Percentiles rank a stretch among this genome's conserved stretches.
These are phyloP conservation scores for Exophiala sp. DNA, from an alignment of 2,329 filamentous ascomycete species.

Conservation along the genomic window DNA sequence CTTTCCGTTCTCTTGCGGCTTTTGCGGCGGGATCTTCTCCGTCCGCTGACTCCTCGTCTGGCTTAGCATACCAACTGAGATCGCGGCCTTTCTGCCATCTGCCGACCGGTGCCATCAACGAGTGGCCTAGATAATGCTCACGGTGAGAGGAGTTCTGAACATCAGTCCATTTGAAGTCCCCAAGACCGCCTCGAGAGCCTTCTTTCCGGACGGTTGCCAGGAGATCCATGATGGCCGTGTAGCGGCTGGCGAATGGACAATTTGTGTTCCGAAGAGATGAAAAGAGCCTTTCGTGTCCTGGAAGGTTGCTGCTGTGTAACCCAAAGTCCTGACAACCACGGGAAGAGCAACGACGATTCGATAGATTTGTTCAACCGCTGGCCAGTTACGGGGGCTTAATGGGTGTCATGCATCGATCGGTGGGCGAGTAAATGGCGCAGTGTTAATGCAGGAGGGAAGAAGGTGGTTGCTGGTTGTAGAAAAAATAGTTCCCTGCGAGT, in stretches of 20 bases:
- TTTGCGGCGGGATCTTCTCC: conserved; percentile 59
- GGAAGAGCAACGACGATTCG: background rate
- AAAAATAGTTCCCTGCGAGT: conserved; percentile 2
- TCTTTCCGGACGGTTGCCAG: conserved; percentile 92
- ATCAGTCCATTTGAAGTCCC: conserved; percentile 95
- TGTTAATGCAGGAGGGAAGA: conserved; percentile 3
- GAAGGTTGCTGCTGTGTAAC: conserved; percentile 17
- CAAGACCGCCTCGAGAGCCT: conserved; percentile 69
- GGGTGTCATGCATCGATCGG: conserved; percentile 7
- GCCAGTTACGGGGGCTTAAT: background rate
- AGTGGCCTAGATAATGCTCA: conserved; percentile 88
- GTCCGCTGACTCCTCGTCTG: conserved; percentile 50
- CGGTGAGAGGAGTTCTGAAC: conserved; percentile 82
- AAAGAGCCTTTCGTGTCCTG: background rate
- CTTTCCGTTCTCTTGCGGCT: conserved; percentile 60
- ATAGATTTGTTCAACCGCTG: conserved; percentile 1
- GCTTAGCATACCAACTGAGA: conserved; percentile 63
- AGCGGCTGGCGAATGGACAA: background rate
- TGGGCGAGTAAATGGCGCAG: background rate
- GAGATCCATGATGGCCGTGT: conserved; percentile 69
- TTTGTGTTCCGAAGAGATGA: conserved; percentile 2
- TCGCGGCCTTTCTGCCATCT: conserved; percentile 82
- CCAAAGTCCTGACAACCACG: background rate
- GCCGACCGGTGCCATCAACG: conserved; percentile 84
- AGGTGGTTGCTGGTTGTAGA: background rate